Base-by-base conservation (phyloP, 2,329 filamentous ascomycete genomes). In the Epicoccum sorghinum region DNA sequence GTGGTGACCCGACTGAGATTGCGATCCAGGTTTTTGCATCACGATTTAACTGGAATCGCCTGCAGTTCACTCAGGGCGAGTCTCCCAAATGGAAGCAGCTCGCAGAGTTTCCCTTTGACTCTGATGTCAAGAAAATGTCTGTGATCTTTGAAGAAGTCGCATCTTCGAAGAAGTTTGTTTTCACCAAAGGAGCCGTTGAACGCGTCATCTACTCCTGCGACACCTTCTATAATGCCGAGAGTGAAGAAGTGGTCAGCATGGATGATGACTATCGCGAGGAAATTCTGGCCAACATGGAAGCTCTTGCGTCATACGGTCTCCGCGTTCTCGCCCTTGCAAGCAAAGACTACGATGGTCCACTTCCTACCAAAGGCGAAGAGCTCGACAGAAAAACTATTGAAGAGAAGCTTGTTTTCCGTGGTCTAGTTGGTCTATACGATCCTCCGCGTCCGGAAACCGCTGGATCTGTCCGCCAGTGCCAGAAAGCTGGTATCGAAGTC, bases 371-470 rank as follows among this genome's bases (percentile, higher is more conserved):
- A 23, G 61, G 62, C 12, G 55, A 78, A 45, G 74, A 82, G 22
- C 72, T 80, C 8, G 75, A 83, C 10, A 87, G 91, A 1, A 75
- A 78, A 10, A 77, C 81, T 3, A 81, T 93, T 7, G 91, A 95
- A 69, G 78, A 80, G 36, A 80, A 83, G 30, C 83, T 96, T 23
- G 82, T 80, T 1, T 89, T 96, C 59, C 83, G 89, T 13, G 92
- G 92, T 9, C 82, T 96, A 8, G 86, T 89, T 44, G 91, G 90
- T 54, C 87, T 96, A 57, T 93, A 95, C 69, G 91, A 96, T 62
- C 91, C 91, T 4, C 91, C 91, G 40, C 89, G 91, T 2, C 85
- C 86, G 3, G 91, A 95, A 75, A 91, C 91, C 1, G 89, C 87
- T 13, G 82, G 68, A 47, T 73, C 77, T 22, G 77, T 79, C 43